These are phyloP conservation scores for Ceratocystis papillata DNA, from an alignment of 2,329 filamentous ascomycete genomes.

Conservation along the genomic window DNA sequence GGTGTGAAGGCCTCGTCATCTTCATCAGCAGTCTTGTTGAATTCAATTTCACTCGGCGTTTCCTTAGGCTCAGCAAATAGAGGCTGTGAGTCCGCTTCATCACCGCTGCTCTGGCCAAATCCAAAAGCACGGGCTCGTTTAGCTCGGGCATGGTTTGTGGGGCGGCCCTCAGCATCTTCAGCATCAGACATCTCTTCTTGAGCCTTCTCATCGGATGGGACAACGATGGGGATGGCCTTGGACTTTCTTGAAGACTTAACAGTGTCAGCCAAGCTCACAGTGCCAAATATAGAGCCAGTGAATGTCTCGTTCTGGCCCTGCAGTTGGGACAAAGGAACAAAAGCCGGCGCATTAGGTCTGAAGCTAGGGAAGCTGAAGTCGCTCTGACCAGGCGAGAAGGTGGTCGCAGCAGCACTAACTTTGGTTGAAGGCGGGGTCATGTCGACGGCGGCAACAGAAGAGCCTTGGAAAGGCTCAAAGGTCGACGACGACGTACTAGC, in stretches of 20 bases:
- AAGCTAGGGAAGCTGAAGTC: slow-evolving; percentile 65
- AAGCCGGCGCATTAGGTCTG: slow-evolving; percentile 64
- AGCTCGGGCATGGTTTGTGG: slow-evolving; percentile 52
- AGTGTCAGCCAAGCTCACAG: slow-evolving; percentile 55
- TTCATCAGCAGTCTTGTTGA: slow-evolving; percentile 27
- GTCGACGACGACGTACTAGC: slow-evolving; percentile 30
- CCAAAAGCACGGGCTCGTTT: slow-evolving; percentile 59
- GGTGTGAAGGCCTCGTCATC: slow-evolving; percentile 34
- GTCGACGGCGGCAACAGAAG: slow-evolving; percentile 31
- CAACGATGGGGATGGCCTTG: slow-evolving; percentile 74
- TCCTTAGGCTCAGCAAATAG: slow-evolving; percentile 52
- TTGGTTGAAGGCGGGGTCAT: slow-evolving; percentile 35
- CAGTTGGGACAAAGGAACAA: slow-evolving; percentile 52
- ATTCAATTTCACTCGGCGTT: slow-evolving; percentile 25
- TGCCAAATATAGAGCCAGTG: slow-evolving; percentile 53
- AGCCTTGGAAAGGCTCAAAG: slow-evolving; percentile 43
- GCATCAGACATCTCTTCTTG: slow-evolving; percentile 28
- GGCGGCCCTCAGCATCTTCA: slow-evolving; percentile 46
- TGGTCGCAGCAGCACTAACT: slow-evolving; percentile 59
- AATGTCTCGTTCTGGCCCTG: slow-evolving; percentile 37
- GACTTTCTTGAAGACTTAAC: slow-evolving; percentile 58
- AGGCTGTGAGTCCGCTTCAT: slow-evolving; percentile 58
- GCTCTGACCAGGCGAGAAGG: slow-evolving; percentile 57
- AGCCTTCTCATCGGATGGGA: slow-evolving; percentile 39
- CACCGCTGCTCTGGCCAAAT: slow-evolving; percentile 36